Evolutionary conservation across 768 basidiomycete genomes (phyloP), one percentile per base, ranked within the genome.

Genomic region (Russula sp.): DNA sequence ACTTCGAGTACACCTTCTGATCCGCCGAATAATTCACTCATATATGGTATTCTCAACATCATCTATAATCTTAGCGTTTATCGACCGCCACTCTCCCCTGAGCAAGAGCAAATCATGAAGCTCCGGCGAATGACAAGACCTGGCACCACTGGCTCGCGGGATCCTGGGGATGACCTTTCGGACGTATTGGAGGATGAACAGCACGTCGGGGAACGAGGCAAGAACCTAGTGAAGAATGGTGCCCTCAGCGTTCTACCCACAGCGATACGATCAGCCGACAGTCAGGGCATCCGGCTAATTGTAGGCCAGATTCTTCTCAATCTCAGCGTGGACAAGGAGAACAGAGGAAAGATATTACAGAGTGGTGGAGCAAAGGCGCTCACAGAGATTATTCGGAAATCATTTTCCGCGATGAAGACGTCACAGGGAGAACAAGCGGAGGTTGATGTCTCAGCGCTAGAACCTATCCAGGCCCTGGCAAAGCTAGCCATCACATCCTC

Each of bases 401-500:
- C 76, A 2, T 59, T 79, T 27, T 72, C 78, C n/a, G 66, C 78
- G 14, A 52, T 72, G 37, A 49, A 73, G 11, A 66, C 75, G 18
- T 68, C 71, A 8, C 57, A 69, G 20, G 14, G 59, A 27, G 44
- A 67, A 37, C 51, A 68, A 60, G 63, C 71, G 32, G 69, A 73
- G 45, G 64, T 83, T 13, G 81, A 82, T 49, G 69, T 74, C 6
- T 66, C 76, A 0, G 78, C 81, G 52, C 75, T 93, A 13, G 77
- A 82, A 18, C 79, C 93, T 1, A 83, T 91, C 32, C 96, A 98
- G 73, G 94, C 94, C 2, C 77, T 97, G 32, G 91, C 94, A 16
- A 97, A 98, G 71, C 84, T 99, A 32, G 78, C 91, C 50, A 98
- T 98, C 69, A 98, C 96, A 1, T 81, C 94, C 2, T 86, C 94